Percentiles rank a stretch among this genome's conserved stretches.
These are phyloP conservation scores for Nakazawaea ishiwadae DNA, from an alignment of 805 yeast genomes.

Conservation along the genomic window DNA sequence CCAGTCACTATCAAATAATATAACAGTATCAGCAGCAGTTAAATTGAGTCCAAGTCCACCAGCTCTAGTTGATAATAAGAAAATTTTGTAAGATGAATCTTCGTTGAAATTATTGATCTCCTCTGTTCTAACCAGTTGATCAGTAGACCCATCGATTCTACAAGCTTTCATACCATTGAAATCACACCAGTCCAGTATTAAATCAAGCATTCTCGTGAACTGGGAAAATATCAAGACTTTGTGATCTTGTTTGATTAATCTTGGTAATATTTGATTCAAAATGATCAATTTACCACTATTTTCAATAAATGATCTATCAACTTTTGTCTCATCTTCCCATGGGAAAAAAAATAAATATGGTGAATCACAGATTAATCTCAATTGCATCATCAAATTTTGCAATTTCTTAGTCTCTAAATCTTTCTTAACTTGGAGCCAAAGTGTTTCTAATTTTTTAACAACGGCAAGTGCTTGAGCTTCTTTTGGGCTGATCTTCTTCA, in stretches of 20 bases:
- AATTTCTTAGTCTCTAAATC: constrained; percentile 48
- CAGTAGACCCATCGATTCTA: constrained; percentile 73
- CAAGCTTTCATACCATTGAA: constrained; percentile 40
- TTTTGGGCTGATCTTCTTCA: not conserved
- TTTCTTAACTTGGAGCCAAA: constrained; percentile 28
- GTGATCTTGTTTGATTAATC: constrained; percentile 44
- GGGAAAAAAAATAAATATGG: constrained; percentile 85
- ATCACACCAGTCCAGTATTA: constrained; percentile 71
- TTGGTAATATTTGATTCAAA: constrained; percentile 56
- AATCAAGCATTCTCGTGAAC: constrained; percentile 77
- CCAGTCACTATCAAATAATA: constrained; percentile 92
- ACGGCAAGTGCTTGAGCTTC: not conserved
- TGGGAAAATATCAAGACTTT: constrained; percentile 83
- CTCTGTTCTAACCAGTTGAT: constrained; percentile 60
- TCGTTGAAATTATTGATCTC: constrained; percentile 52
- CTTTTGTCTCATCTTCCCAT: constrained; percentile 44
- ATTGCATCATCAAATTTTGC: constrained; percentile 75
- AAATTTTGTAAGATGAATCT: constrained; percentile 38
- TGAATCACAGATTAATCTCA: constrained; percentile 79
- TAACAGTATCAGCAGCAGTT: constrained; percentile 83
- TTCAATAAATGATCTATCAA: constrained; percentile 33
- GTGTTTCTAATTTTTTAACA: constrained; percentile 12
- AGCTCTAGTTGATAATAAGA: constrained; percentile 83
- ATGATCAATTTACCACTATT: constrained; percentile 72
- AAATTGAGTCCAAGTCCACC: constrained; percentile 93